These are phyloP conservation scores for Colletotrichum gloeosporioides DNA, from an alignment of 2,329 filamentous ascomycete genomes.

Conservation along the genomic window DNA sequence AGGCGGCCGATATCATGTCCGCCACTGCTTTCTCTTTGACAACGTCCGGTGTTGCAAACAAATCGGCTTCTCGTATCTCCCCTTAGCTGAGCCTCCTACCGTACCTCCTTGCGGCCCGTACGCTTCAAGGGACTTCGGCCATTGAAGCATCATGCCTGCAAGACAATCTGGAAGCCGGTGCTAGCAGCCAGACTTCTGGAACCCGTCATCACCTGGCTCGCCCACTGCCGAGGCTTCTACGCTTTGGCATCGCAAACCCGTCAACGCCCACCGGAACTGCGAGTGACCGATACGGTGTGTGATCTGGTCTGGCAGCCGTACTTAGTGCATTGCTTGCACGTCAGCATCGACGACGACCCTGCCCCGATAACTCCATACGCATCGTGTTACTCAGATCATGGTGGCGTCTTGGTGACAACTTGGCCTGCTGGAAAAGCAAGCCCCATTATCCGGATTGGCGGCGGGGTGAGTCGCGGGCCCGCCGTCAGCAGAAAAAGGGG, in stretches of 20 bases:
- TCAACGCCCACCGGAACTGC: not conserved
- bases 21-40: not conserved
- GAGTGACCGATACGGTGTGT: not conserved
- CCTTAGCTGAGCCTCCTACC: not conserved
- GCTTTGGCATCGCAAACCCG: not conserved
- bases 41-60: not conserved
- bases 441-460: not conserved
- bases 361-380: not conserved
- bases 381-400: not conserved
- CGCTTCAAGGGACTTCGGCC: not conserved
- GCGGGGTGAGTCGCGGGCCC: not conserved
- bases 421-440: not conserved
- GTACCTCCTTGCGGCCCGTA: not conserved
- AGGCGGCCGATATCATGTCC: not conserved
- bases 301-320: not conserved
- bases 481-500: slow-evolving; percentile 3
- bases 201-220: not conserved
- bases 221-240: not conserved
- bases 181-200: not conserved
- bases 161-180: not conserved
- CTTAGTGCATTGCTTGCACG: not conserved
- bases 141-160: slow-evolving; percentile 3
- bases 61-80: not conserved
- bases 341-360: not conserved
- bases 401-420: not conserved